A percentile compares a stretch with the other conserved stretches of the same genome.
Conservation (phyloP, 192 early-diverging fungal species). For the Globomyces pollinis-pini region DNA sequence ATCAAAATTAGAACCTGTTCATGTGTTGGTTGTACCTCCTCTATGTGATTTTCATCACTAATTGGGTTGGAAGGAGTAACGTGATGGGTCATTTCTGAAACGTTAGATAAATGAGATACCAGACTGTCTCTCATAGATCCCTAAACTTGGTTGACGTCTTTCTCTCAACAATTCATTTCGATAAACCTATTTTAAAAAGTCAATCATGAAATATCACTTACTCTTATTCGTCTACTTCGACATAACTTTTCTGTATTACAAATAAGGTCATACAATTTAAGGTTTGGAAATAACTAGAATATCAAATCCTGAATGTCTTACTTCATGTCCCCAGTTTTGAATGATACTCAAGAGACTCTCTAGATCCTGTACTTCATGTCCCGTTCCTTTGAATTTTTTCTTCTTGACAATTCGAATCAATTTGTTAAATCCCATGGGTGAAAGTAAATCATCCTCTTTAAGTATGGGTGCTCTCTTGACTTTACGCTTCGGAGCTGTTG, state of each 20-base stretch:
- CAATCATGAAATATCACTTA: background rate
- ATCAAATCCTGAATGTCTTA: no score
- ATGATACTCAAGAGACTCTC: background rate
- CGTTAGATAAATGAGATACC: no score
- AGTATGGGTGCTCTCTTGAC: background rate
- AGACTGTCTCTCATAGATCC: background rate
- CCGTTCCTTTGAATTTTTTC: slow-evolving; percentile 1
- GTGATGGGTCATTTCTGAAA: no score
- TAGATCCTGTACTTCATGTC: background rate
- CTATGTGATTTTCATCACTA: background rate
- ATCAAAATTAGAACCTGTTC: no score
- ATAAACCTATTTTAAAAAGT: background rate
- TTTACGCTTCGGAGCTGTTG: background rate
- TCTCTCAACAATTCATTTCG: background rate
- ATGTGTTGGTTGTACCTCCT: background rate
- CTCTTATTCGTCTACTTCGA: no score
- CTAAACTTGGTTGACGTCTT: background rate
- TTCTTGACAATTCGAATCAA: background rate
- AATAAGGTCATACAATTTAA: no score
- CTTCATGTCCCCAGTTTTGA: background rate
- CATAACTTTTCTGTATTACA: no score
- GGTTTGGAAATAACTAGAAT: no score
- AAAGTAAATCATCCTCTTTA: background rate
- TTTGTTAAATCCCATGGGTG: background rate
- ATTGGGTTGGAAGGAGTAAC: no score